A percentile compares a stretch with the other conserved stretches of the same genome.
Conservation (phyloP, 805 yeast genomes). For the Jamesozyma piceae region DNA sequence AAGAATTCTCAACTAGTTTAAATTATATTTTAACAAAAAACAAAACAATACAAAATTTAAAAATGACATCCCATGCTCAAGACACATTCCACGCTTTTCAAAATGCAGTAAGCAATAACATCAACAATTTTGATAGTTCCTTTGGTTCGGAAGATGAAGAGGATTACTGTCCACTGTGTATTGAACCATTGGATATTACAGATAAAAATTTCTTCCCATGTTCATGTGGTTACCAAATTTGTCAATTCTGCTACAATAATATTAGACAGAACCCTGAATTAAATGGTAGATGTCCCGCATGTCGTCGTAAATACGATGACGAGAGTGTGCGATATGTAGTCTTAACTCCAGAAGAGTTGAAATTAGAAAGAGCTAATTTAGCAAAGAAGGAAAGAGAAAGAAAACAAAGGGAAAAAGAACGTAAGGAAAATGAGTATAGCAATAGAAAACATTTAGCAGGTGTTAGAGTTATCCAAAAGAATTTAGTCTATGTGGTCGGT, state of each 20-base stretch:
- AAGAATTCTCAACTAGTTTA: background rate
- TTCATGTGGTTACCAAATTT: constrained; percentile 97
- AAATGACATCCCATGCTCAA: constrained; percentile 22
- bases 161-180: constrained; percentile 73
- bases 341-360: constrained; percentile 76
- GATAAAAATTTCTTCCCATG: constrained; percentile 98
- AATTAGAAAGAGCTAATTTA: constrained; percentile 68
- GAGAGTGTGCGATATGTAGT: constrained; percentile 81
- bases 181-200: constrained; percentile 94
- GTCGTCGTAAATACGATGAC: constrained; percentile 90
- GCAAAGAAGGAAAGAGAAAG: constrained; percentile 73
- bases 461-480: constrained; percentile 96
- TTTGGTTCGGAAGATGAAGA: constrained; percentile 29
- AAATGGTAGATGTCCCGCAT: constrained; percentile 95
- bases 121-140: constrained; percentile 27
- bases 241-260: constrained; percentile 96
- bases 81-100: constrained; percentile 27
- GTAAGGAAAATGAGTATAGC: constrained; percentile 76
- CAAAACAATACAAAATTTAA: background rate
- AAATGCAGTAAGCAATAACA: constrained; percentile 9
- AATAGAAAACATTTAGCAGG: constrained; percentile 88
- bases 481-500: constrained; percentile 92
- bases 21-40: background rate
- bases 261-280: constrained; percentile 91
- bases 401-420: constrained; percentile 82